phyloP scores from a whole-genome alignment of 139 green algal species.

The Asterochloris erici region DNA sequence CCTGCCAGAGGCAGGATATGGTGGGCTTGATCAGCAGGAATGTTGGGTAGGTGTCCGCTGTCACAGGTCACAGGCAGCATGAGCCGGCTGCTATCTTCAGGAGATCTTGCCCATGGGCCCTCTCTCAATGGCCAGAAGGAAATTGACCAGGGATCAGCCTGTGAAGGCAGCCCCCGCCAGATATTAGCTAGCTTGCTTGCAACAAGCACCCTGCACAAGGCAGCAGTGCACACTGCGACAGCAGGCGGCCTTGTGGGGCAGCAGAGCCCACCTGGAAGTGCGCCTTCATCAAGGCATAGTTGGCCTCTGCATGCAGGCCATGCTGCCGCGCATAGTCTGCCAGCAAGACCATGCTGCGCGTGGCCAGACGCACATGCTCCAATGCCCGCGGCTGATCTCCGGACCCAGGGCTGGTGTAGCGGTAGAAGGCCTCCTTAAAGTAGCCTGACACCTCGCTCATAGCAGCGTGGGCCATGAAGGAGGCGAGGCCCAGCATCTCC shows the following conservation, averaged over 20 bases:
- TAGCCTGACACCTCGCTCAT: slow-evolving; percentile 19
- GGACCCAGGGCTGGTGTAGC: slow-evolving; percentile 21
- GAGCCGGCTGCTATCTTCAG: too few species aligned
- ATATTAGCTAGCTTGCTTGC: too few species aligned
- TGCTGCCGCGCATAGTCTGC: slow-evolving; percentile 28
- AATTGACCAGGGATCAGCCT: too few species aligned
- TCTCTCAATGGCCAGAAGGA: too few species aligned
- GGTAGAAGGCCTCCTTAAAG: slow-evolving; percentile 44
- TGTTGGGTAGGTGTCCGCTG: too few species aligned
- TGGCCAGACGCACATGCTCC: slow-evolving; percentile 42
- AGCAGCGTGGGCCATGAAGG: slow-evolving; percentile 28
- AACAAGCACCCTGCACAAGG: too few species aligned
- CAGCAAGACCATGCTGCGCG: slow-evolving; percentile 46
- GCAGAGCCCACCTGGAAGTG: slow-evolving; percentile 56
- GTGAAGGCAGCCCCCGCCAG: too few species aligned
- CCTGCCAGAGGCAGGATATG: too few species aligned
- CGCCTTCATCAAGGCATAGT: slow-evolving; percentile 64
- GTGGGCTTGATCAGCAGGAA: too few species aligned
- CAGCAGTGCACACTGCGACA: too few species aligned
- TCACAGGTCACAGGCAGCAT: too few species aligned
- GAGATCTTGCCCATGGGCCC: too few species aligned
- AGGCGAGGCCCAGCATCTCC: slow-evolving; percentile 39
- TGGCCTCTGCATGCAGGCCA: slow-evolving; percentile 45
- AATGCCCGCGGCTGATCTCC: neutral
- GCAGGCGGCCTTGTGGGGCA: neutral